Evolutionary conservation across 768 basidiomycete species (phyloP).

Genomic region (Tylopilus subfusipes): DNA sequence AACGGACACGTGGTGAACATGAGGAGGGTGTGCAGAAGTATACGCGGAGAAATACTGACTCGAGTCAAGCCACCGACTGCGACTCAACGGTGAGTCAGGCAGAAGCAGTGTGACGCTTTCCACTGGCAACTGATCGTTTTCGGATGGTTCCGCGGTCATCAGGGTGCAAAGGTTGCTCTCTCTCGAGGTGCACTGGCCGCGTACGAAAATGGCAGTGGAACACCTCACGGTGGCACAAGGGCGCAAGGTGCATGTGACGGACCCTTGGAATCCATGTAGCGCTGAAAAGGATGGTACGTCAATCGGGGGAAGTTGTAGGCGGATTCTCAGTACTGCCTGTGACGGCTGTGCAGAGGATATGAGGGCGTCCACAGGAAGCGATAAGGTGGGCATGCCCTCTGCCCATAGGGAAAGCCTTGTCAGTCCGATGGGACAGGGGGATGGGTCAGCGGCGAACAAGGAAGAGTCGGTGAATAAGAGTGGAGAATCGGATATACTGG

Average conservation of each 20-base stretch:
- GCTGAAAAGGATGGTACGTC: slow-evolving; percentile 50
- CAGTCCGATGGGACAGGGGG: slow-evolving; percentile 35
- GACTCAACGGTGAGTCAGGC: slow-evolving; percentile 62
- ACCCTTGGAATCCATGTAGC: slow-evolving; percentile 62
- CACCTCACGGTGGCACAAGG: slow-evolving; percentile 59
- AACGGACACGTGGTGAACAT: slow-evolving; percentile 31
- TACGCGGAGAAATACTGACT: slow-evolving; percentile 42
- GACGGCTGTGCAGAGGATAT: slow-evolving; percentile 39
- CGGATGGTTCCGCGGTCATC: slow-evolving; percentile 44
- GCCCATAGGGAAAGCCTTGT: slow-evolving; percentile 51
- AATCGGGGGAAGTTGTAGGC: slow-evolving; percentile 53
- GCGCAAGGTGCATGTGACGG: slow-evolving; percentile 49
- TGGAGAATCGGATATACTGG: slow-evolving; percentile 28
- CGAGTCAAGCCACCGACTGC: slow-evolving; percentile 68
- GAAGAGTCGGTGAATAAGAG: slow-evolving; percentile 27
- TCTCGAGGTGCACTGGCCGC: slow-evolving; percentile 47
- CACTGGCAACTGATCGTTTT: slow-evolving; percentile 41
- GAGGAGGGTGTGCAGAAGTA: slow-evolving; percentile 15
- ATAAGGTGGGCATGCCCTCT: slow-evolving; percentile 64
- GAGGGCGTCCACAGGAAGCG: slow-evolving; percentile 56
- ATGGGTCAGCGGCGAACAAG: slow-evolving; percentile 28
- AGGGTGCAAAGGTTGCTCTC: slow-evolving; percentile 44
- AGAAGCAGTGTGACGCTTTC: slow-evolving; percentile 53
- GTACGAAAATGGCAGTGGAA: slow-evolving; percentile 56
- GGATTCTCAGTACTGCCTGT: slow-evolving; percentile 52